Percentiles rank a stretch among this genome's conserved stretches.
These are phyloP conservation scores for Puccinia hordei DNA, from an alignment of 1,284 basidiomycete genomes.

Conservation along the genomic window DNA sequence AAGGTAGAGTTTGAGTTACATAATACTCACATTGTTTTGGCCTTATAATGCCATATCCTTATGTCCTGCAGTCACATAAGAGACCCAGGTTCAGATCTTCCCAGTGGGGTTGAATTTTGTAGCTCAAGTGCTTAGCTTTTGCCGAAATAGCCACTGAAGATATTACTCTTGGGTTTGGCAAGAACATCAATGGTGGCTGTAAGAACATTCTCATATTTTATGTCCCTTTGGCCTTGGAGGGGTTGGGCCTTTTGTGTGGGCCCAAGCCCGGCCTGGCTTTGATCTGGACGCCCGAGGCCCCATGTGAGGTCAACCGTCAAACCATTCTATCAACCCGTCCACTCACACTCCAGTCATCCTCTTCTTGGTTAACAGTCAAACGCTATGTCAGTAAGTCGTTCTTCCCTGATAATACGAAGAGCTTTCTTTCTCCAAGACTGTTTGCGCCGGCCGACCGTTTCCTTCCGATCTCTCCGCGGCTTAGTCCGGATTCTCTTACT, in stretches of 20 bases:
- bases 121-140: no score
- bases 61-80: no score
- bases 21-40: no score
- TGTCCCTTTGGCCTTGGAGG: no score
- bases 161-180: no score
- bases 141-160: no score
- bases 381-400: slow-evolving; percentile 20
- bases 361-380: slow-evolving; percentile 1
- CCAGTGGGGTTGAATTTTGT: no score
- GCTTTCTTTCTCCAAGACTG: neutral
- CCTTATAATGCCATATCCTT: no score
- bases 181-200: no score
- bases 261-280: neutral
- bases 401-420: neutral
- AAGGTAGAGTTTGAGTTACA: no score
- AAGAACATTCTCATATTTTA: no score
- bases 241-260: neutral
- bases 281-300: neutral
- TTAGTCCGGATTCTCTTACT: slow-evolving; percentile 59
- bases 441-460: neutral
- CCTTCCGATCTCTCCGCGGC: neutral
- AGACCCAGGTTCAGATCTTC: no score
- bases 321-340: slow-evolving; percentile 6
- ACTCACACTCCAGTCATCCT: neutral
- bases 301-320: neutral